Conservation (phyloP, 805 yeast species). For the Debaryomyces castellii region DNA sequence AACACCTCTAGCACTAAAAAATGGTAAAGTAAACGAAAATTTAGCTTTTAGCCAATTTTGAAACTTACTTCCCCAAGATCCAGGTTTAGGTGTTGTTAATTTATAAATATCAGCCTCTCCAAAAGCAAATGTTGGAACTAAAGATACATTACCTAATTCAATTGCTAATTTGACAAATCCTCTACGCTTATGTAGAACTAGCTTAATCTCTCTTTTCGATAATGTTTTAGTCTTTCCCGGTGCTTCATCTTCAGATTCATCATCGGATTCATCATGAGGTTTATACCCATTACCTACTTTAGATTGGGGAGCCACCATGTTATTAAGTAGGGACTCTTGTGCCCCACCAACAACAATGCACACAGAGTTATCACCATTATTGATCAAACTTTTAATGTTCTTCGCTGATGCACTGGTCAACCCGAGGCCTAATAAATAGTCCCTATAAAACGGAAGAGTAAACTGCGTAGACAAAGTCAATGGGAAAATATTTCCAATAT, state of each 20-base stretch:
- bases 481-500: slow-evolving; percentile 69
- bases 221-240: not conserved
- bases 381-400: slow-evolving; percentile 66
- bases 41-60: slow-evolving; percentile 72
- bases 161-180: slow-evolving; percentile 90
- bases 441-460: slow-evolving; percentile 79
- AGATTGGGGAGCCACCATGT: slow-evolving; percentile 32
- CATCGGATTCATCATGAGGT: slow-evolving; percentile 9
- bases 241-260: slow-evolving; percentile 6
- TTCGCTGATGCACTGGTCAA: slow-evolving; percentile 77
- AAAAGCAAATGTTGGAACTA: slow-evolving; percentile 88
- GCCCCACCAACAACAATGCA: slow-evolving; percentile 97
- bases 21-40: slow-evolving; percentile 84
- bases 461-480: slow-evolving; percentile 85
- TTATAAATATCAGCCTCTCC: slow-evolving; percentile 75
- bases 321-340: slow-evolving; percentile 70
- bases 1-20: slow-evolving; percentile 88
- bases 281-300: slow-evolving; percentile 37
- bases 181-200: slow-evolving; percentile 74
- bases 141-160: slow-evolving; percentile 67
- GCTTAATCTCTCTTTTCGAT: slow-evolving; percentile 49
- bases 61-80: slow-evolving; percentile 48
- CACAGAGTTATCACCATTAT: slow-evolving; percentile 65
- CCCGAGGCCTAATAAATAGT: slow-evolving; percentile 78
- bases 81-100: slow-evolving; percentile 39